Percentiles rank a stretch among this genome's conserved stretches.
phyloP scores from a whole-genome alignment of 2,329 filamentous ascomycete species.

The Periglandula ipomoeae region DNA sequence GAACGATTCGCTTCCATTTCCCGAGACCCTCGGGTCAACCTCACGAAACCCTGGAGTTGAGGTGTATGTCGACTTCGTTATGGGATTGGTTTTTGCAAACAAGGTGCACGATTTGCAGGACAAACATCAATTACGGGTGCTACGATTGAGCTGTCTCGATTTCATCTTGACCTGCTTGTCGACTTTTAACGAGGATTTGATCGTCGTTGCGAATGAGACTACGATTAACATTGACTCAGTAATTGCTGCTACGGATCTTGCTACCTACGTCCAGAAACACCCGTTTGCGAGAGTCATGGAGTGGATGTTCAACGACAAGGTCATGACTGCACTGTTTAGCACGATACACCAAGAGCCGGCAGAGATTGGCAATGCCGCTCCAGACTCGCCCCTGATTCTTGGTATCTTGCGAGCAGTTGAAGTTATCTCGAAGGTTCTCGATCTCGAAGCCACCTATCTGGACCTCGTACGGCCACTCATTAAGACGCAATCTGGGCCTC shows the following conservation, averaged over 20 bases:
- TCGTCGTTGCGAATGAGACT: conserved; percentile 74
- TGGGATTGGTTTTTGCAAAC: conserved; percentile 67
- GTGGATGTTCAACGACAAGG: conserved; percentile 92
- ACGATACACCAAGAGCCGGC: conserved; percentile 67
- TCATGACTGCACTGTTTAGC: conserved; percentile 69
- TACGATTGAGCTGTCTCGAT: conserved; percentile 73
- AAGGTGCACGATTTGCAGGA: conserved; percentile 58
- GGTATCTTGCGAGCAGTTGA: conserved; percentile 74
- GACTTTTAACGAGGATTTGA: conserved; percentile 90
- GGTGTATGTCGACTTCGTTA: conserved; percentile 82
- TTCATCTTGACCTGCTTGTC: conserved; percentile 72
- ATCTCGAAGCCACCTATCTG: conserved; percentile 83
- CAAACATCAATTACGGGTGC: conserved; percentile 57
- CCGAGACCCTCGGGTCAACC: conserved; percentile 70
- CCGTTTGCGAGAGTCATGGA: conserved; percentile 95
- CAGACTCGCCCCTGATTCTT: conserved; percentile 73
- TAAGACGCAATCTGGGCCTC: conserved; percentile 52
- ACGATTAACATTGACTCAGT: conserved; percentile 65
- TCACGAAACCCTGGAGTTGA: conserved; percentile 78
- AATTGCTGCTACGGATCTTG: conserved; percentile 65
- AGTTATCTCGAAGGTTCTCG: conserved; percentile 72
- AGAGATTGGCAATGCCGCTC: conserved; percentile 61
- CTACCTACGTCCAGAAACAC: conserved; percentile 75
- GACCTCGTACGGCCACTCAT: conserved; percentile 77
- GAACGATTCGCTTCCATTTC: conserved; percentile 74